Evolutionary conservation across 345 rosid genomes (phyloP), one percentile per base, ranked within the genome.

Genomic region (Eucalyptus lansdowneana): DNA sequence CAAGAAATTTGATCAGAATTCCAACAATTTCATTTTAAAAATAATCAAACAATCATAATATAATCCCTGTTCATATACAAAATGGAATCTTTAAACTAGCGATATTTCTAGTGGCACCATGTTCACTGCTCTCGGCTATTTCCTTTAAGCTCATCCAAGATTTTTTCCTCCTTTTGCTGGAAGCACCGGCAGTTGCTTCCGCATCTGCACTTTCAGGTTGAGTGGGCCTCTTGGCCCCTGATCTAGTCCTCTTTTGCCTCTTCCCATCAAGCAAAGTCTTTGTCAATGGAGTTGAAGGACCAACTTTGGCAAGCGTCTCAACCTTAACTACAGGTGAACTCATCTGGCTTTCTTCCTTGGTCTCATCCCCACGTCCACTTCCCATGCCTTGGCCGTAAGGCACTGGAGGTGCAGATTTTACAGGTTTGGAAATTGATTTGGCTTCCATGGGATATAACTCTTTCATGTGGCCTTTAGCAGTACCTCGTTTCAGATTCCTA

Each of bases 141-240:
- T 94, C 95, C 92, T 91, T 93, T 16, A 94, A 89, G 90, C 93
- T 94, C 40, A 90, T 93, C 96, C 96, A 92, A 24, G 93, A 89
- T 87, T 94, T 95, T 92, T 92, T 92, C 92, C 87, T 94, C 92
- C 91, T 91, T 67, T 92, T 95, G 87, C 91, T 91, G 27, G 94
- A 94, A 37, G 89, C 89, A 60, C 83, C 34, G 31, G 29, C 88
- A 87, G 91, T 58, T 56, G 89, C 91, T 76, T 88, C 92, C 8
- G 76, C 87, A 86, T 72, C 85, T 7, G 83, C 51, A 85, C 89
- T 89, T 80, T 87, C 94, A 29, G 89, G 80, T 90, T 92, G 94
- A 58, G 87, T 92, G 21, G 89, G 89, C 67, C 86, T 93, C 87
- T 94, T 92, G 14, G 93, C 51, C 37, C 90, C 91, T 7, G 93